A percentile compares a stretch with the other conserved stretches of the same genome.
Evolutionary conservation across 1,139 yeast genomes (phyloP).

Genomic region (Suhomyces atakaporum): DNA sequence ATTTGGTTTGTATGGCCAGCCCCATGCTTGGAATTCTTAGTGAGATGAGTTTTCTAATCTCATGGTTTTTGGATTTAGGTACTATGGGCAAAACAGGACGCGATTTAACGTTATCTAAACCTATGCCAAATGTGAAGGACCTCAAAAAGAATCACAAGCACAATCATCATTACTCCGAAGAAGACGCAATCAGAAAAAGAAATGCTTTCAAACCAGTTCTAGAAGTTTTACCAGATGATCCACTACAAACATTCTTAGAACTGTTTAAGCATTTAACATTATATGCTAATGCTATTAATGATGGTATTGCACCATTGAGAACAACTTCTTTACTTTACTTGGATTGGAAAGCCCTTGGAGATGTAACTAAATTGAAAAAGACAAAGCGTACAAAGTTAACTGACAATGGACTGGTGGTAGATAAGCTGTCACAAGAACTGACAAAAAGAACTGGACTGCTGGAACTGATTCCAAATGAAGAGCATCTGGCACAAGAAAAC

Average conservation of each 20-base stretch:
- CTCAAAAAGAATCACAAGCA: slow-evolving; percentile 11
- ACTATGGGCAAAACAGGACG: slow-evolving; percentile 31
- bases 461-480: not conserved
- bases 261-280: slow-evolving; percentile 23
- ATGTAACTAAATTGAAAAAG: slow-evolving; percentile 30
- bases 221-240: slow-evolving; percentile 28
- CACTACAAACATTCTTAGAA: slow-evolving; percentile 21
- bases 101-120: slow-evolving; percentile 27
- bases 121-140: slow-evolving; percentile 18
- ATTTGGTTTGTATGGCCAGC: slow-evolving; percentile 28
- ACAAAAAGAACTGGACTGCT: not conserved
- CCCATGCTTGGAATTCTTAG: slow-evolving; percentile 28
- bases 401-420: not conserved
- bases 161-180: slow-evolving; percentile 3
- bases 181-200: slow-evolving; percentile 10
- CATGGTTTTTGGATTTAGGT: slow-evolving; percentile 29
- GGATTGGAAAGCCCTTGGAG: slow-evolving; percentile 34
- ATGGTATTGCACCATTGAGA: slow-evolving; percentile 30
- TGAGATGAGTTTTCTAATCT: slow-evolving; percentile 27
- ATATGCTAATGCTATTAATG: slow-evolving; percentile 30
- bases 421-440: not conserved
- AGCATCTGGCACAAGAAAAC: slow-evolving; percentile 2
- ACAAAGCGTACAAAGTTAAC: slow-evolving; percentile 8
- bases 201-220: slow-evolving; percentile 22
- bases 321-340: slow-evolving; percentile 27